Base-by-base conservation (phyloP, 169 alveolate species). In the Cryptosporidium sp. region DNA sequence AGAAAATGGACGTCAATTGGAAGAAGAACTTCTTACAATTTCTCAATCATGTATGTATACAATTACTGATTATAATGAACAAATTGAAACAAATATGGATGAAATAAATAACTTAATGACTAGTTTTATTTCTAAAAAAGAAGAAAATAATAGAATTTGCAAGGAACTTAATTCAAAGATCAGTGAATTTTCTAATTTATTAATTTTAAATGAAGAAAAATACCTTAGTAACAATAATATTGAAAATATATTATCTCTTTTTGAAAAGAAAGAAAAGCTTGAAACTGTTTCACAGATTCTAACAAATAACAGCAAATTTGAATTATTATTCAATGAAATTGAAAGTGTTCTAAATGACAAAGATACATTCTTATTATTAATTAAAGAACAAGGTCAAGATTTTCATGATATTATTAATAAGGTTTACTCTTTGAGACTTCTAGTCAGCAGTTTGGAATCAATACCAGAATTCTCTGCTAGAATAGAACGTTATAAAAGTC, bases 371-470 rank as follows among this genome's bases (percentile, higher is more conserved):
- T 33, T 31, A 44, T n/a, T 58, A 18, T 29, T 75, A 16, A 61
- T 75, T 58, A 75, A 75, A 35, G 72, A 33, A 21, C 58, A 53
- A 23, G 72, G 72, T 2, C 68, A 75, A 18, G 86, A 60, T 14
- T 75, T 75, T 39, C 71, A 75, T 26, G 72, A 75, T 7, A 75
- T 75, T 35, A 75, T 60, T 75, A 29, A 75, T 14, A 75, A 75
- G 60, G 37, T 61, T 9, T 60, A 73, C 23, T 75, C 71, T 33
- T 39, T 75, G 26, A 75, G 65, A 61, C n/a, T 75, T 52, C 14
- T 75, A 33, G 86, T 75, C 4, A 75, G 86, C 26, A 75, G 86
- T 75, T 58, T 75, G 65, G 86, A 75, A 14, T 33, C 73, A 18
- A 53, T 75, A 12, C 86, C 86, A 58, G 86, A 75, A 23, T 75